Base-by-base conservation (phyloP, 2,329 filamentous ascomycete genomes). In the Colletotrichum tofieldiae region DNA sequence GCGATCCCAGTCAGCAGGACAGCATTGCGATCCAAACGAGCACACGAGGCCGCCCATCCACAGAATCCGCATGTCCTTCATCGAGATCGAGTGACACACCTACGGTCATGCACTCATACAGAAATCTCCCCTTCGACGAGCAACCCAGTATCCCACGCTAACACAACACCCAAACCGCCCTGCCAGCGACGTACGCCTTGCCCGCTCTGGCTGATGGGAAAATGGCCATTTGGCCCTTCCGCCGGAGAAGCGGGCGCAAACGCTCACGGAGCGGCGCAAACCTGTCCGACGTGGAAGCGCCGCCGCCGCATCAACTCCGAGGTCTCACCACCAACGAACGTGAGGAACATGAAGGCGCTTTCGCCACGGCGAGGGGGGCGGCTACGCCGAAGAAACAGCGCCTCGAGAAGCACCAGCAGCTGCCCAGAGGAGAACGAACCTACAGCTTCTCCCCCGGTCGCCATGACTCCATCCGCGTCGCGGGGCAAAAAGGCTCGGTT, bases 201-300 rank as follows among this genome's bases (percentile, higher is more conserved):
- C n/a, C 32, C 26, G 6, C 32, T 26, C 35, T n/a, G 9, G 59
- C 65, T 26, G 11, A 35, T 67, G 72, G 73, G 61, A 81, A 74
- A 68, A 96, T 96, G 93, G 90, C 92, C 80, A 85, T 95, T 82
- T 97, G 94, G 94, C 93, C 92, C 73, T 97, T 97, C 83, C 88
- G 92, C 82, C 91, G 92, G 79, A 92, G 88, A 84, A 92, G 89
- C 83, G 92, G 91, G 82, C 91, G 91, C 83, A 90, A 86, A 82
- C 86, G 87, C 79, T 82, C 86, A 74, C 83, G 84, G 72, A 84
- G 84, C 75, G 81, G 90, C 81, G 88, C 87, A 76, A 87, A 87
- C 76, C 82, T 88, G 75, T 83, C 87, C 72, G 88, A 88, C 77
- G 82, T 86, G 78, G 86, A 90, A 79, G 84, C 84, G 18, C 68